These are phyloP conservation scores for Wickerhamiella vanderwaltii DNA, from an alignment of 805 yeast species.

Conservation along the genomic window DNA sequence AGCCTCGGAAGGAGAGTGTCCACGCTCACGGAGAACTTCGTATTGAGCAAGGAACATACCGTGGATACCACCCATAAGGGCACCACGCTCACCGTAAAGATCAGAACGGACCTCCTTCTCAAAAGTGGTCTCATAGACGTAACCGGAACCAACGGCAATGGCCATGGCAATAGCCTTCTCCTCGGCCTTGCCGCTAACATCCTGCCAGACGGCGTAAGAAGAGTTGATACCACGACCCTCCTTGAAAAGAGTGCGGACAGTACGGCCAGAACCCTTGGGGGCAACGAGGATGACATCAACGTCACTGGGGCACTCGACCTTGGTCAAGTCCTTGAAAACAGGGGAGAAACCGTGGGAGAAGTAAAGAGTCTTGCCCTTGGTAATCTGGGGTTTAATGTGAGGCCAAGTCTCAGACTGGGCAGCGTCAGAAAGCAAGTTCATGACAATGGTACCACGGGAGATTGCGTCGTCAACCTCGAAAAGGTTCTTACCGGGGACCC, in stretches of 20 bases:
- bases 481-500: constrained; percentile 99
- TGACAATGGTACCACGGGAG: constrained; percentile 78
- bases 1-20: constrained; percentile 99
- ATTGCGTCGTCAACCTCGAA: constrained; percentile 93
- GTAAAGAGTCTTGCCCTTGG: constrained; percentile 96
- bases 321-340: constrained; percentile 93
- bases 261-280: constrained; percentile 99
- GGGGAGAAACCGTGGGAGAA: constrained; percentile 99
- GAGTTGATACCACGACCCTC: constrained; percentile 99
- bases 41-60: constrained; percentile 99
- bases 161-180: constrained; percentile 98
- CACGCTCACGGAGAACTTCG: constrained; percentile 98
- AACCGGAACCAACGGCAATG: constrained; percentile 98
- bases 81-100: constrained; percentile 99
- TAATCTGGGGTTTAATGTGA: constrained; percentile 73
- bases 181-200: constrained; percentile 97
- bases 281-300: constrained; percentile 97
- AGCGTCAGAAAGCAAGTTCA: constrained; percentile 98
- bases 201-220: constrained; percentile 99
- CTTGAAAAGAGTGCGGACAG: constrained; percentile 97
- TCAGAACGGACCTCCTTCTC: constrained; percentile 99
- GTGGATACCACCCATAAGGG: constrained; percentile 99
- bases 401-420: constrained; percentile 99
- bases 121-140: constrained; percentile 98
- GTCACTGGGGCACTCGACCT: constrained; percentile 89